These are phyloP conservation scores for Picea abies DNA, from an alignment of 83 land plant genomes.

Conservation along the genomic window DNA sequence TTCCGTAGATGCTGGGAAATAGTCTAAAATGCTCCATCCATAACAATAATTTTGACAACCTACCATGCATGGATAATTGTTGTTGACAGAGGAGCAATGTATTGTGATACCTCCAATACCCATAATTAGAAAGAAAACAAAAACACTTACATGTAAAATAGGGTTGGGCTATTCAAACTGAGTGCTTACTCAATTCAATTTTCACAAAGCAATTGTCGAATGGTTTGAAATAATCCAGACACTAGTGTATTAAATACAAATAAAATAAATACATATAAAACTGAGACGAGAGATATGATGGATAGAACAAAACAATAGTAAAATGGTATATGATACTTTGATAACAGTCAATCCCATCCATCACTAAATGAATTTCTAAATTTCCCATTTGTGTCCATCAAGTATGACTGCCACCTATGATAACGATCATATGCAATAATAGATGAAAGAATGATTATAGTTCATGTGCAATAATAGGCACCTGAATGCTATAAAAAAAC, in stretches of 20 bases:
- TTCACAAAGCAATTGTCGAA: background rate
- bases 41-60: constrained; percentile 87
- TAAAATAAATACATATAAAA: background rate
- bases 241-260: background rate
- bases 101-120: constrained; percentile 86
- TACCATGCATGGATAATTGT: constrained; percentile 63
- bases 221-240: background rate
- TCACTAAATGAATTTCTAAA: constrained; percentile 86
- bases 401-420: constrained; percentile 67
- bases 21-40: constrained; percentile 91
- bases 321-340: constrained; percentile 91
- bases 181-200: background rate
- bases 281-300: background rate
- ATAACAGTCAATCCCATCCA: constrained; percentile 87
- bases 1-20: constrained; percentile 93
- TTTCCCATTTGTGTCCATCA: constrained; percentile 8
- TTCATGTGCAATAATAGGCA: too few species aligned
- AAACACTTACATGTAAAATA: constrained; percentile 53
- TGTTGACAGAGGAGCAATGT: constrained; percentile 73
- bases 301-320: constrained; percentile 85
- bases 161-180: background rate
- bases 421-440: constrained; percentile 61
- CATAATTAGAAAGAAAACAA: constrained; percentile 77
- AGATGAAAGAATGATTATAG: background rate
- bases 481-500: background rate